These are phyloP conservation scores for Monosporascus sp. DNA, from an alignment of 2,329 filamentous ascomycete genomes.

Conservation along the genomic window DNA sequence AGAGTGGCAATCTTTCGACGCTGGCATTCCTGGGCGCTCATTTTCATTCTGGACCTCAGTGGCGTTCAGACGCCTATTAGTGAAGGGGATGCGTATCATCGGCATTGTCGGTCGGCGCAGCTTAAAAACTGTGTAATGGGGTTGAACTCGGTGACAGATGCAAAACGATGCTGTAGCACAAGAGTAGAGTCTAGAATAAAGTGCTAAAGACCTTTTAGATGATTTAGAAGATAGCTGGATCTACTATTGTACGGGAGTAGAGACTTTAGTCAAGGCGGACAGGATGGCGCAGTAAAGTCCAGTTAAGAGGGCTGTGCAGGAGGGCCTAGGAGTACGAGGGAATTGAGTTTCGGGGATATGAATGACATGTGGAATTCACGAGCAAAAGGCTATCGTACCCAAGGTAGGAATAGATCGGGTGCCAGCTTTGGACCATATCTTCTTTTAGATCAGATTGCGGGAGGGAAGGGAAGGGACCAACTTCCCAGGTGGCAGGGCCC, in stretches of 20 bases:
- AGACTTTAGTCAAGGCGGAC: not conserved
- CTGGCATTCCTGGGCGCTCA: constrained; percentile 32
- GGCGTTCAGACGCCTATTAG: constrained; percentile 47
- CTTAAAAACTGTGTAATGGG: not conserved
- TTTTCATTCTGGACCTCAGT: constrained; percentile 49
- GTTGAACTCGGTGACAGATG: too few relatives aligned
- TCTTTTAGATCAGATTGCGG: too few relatives aligned
- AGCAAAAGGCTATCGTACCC: too few relatives aligned
- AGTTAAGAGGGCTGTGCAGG: not conserved
- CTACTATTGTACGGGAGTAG: not conserved
- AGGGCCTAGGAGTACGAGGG: too few relatives aligned
- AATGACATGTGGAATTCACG: too few relatives aligned
- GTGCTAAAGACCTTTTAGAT: not conserved
- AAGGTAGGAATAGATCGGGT: too few relatives aligned
- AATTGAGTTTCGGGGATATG: too few relatives aligned
- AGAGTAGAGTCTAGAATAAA: not conserved
- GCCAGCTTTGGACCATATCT: too few relatives aligned
- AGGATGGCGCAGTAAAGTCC: not conserved
- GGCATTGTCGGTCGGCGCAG: constrained; percentile 19
- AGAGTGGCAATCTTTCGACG: constrained; percentile 37
- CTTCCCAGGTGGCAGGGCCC: not conserved
- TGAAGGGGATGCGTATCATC: constrained; percentile 65
- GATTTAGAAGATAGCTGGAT: not conserved
- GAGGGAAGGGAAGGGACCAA: too few relatives aligned
- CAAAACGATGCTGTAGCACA: too few relatives aligned